Conservation (phyloP, 176 grass and related monocot species). For the Bothriochloa decipiens region DNA sequence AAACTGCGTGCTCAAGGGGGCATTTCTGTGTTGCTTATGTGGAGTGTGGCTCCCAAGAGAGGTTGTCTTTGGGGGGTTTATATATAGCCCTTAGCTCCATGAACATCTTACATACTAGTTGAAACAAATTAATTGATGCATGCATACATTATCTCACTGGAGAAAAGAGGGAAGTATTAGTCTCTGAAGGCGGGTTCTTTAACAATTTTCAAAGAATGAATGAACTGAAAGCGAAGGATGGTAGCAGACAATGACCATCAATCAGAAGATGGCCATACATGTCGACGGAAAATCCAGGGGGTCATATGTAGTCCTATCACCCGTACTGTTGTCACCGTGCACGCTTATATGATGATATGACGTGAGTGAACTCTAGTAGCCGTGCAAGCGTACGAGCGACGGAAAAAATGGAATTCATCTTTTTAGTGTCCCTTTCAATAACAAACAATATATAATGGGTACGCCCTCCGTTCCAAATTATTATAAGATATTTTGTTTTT, state of each 20-base stretch:
- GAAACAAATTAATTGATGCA: neutral
- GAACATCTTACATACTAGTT: neutral
- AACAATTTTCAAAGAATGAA: constrained; percentile 7
- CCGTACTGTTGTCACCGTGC: neutral
- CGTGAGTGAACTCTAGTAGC: neutral
- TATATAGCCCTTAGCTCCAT: constrained; percentile 29
- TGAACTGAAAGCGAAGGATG: constrained; percentile 30
- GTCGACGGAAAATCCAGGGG: too few relatives aligned
- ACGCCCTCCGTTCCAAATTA: too few relatives aligned
- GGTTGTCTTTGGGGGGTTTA: neutral
- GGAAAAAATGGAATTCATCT: neutral
- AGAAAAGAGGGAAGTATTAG: too few relatives aligned
- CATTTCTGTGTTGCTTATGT: neutral
- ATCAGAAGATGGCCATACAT: constrained; percentile 24
- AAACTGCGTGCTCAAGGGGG: constrained; percentile 14
- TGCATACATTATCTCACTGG: neutral
- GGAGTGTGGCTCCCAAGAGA: neutral
- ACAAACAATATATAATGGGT: neutral
- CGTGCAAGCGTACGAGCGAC: constrained; percentile 19
- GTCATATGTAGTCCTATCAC: neutral
- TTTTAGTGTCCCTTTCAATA: constrained; percentile 9
- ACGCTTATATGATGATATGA: neutral
- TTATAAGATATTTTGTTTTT: too few relatives aligned
- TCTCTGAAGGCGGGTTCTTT: neutral
- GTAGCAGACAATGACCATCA: neutral